A percentile compares a stretch with the other conserved stretches of the same genome.
These are phyloP conservation scores for Microdochium nivale DNA, from an alignment of 2,329 filamentous ascomycete genomes.

Conservation along the genomic window DNA sequence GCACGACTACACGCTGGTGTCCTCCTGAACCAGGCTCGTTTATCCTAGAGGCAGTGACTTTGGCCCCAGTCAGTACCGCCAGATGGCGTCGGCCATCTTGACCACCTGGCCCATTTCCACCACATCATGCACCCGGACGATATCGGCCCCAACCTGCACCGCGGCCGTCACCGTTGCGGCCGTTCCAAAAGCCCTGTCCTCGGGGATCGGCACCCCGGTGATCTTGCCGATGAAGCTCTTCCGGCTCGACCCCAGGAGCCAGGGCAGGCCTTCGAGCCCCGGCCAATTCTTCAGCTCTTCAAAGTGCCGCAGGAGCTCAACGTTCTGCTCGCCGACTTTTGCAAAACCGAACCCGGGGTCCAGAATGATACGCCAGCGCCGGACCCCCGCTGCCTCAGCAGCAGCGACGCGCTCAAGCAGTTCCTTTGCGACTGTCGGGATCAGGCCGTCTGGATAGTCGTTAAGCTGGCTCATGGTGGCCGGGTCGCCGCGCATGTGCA, in stretches of 20 bases:
- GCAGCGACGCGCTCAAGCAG: slow-evolving; percentile 61
- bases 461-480: slow-evolving; percentile 67
- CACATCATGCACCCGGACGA: slow-evolving; percentile 89
- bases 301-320: slow-evolving; percentile 65
- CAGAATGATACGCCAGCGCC: slow-evolving; percentile 88
- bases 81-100: slow-evolving; percentile 89
- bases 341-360: slow-evolving; percentile 94
- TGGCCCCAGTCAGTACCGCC: slow-evolving; percentile 37
- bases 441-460: slow-evolving; percentile 60
- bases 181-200: slow-evolving; percentile 73
- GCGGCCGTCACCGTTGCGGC: slow-evolving; percentile 81
- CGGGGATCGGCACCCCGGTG: slow-evolving; percentile 65
- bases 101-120: slow-evolving; percentile 76
- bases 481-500: slow-evolving; percentile 90
- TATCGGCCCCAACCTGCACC: slow-evolving; percentile 79
- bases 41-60: too few species aligned
- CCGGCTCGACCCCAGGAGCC: slow-evolving; percentile 81
- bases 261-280: slow-evolving; percentile 64
- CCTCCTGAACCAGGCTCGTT: too few species aligned
- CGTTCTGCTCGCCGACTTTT: slow-evolving; percentile 72
- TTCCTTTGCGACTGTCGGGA: slow-evolving; percentile 58
- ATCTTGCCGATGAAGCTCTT: slow-evolving; percentile 83
- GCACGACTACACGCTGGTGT: too few species aligned
- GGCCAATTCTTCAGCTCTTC: slow-evolving; percentile 55
- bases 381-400: slow-evolving; percentile 72